These are phyloP conservation scores for Murraya koenigii DNA, from an alignment of 345 rosid genomes.

Conservation along the genomic window DNA sequence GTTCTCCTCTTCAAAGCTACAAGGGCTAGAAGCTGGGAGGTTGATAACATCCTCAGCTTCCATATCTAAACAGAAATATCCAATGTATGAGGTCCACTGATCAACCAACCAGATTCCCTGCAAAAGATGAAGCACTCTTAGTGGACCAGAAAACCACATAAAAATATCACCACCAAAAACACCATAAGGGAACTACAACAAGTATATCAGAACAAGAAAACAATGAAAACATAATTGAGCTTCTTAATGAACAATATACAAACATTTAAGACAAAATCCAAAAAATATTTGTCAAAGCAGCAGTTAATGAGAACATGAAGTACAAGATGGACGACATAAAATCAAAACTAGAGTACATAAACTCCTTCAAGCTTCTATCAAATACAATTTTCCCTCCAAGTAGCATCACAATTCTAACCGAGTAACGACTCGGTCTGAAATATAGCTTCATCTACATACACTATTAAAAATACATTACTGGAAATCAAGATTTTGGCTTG, in stretches of 20 bases:
- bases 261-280: not conserved
- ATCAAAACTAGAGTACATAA: not conserved
- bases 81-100: constrained; percentile 10
- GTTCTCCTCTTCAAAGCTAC: constrained; percentile 30
- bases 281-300: not conserved
- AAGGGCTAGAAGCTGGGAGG: constrained; percentile 33
- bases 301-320: not conserved
- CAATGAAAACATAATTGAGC: not conserved
- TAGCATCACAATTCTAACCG: not conserved
- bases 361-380: not conserved
- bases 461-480: not conserved
- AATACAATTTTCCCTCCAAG: not conserved
- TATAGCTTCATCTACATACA: not conserved
- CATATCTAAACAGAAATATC: constrained; percentile 31
- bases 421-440: not conserved
- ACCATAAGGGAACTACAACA: not conserved
- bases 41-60: constrained; percentile 41
- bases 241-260: not conserved
- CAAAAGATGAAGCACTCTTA: constrained; percentile 13
- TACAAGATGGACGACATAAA: not conserved
- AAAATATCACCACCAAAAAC: not conserved
- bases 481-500: not conserved
- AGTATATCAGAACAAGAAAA: not conserved
- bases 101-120: constrained; percentile 18
- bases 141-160: not conserved